Percentiles rank a stretch among this genome's conserved stretches.
Conservation (phyloP, 129 eudicot species). For the Centella asiatica region DNA sequence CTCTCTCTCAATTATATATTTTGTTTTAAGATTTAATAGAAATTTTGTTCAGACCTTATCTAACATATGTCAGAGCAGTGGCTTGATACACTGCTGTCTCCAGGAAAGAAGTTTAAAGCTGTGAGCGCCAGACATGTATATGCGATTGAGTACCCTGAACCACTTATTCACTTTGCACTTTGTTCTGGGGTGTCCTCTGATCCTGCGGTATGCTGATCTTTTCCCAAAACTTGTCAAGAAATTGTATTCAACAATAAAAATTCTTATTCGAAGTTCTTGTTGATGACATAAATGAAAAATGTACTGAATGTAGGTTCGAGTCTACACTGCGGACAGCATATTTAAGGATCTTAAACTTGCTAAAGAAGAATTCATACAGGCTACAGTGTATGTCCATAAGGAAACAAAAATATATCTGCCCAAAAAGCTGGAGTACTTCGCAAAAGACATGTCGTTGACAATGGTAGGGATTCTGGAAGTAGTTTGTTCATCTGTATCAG, state of each 20-base stretch:
- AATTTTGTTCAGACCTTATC: neutral
- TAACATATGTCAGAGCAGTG: constrained; percentile 45
- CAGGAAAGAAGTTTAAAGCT: constrained; percentile 62
- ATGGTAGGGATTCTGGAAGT: constrained; percentile 46
- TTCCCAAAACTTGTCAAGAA: neutral
- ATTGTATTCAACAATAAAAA: neutral
- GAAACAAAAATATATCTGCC: constrained; percentile 59
- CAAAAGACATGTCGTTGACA: constrained; percentile 60
- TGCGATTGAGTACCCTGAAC: constrained; percentile 76
- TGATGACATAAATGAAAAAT: constrained; percentile 1
- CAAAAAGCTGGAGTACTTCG: constrained; percentile 53
- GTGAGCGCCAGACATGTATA: constrained; percentile 37
- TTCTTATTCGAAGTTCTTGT: neutral
- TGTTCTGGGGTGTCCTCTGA: constrained; percentile 68
- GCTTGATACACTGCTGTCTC: constrained; percentile 70
- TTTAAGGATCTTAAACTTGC: constrained; percentile 68
- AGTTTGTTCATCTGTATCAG: constrained; percentile 41
- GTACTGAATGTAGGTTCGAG: constrained; percentile 44
- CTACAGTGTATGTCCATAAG: constrained; percentile 57
- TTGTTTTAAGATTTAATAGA: no score
- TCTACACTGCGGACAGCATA: constrained; percentile 58
- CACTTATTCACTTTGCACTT: constrained; percentile 83
- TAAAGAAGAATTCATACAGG: constrained; percentile 56
- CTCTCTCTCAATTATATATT: neutral
- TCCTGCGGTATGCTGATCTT: constrained; percentile 50